phyloP scores from a whole-genome alignment of 73 alveolate species.

The Halteria grandinella region DNA sequence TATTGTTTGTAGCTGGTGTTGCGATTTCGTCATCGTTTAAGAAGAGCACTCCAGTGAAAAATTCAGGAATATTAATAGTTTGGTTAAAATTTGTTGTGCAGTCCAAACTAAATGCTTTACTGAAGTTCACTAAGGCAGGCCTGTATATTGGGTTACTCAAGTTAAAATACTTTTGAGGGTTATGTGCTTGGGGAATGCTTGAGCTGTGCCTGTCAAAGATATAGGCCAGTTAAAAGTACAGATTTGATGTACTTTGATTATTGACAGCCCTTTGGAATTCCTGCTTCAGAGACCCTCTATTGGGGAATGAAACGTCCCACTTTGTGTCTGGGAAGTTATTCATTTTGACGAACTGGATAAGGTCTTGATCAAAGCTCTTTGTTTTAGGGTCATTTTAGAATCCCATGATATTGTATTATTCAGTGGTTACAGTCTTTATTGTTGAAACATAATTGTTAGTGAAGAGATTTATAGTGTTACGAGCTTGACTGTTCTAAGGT shows the following conservation, averaged over 20 bases:
- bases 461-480: slow-evolving; percentile 36
- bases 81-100: slow-evolving; percentile 5
- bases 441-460: slow-evolving; percentile 46
- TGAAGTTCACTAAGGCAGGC: slow-evolving; percentile 11
- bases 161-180: background rate
- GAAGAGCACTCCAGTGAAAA: slow-evolving; percentile 28
- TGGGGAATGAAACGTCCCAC: slow-evolving; percentile 50
- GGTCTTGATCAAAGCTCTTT: slow-evolving; percentile 45
- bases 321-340: slow-evolving; percentile 35
- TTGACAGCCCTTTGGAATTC: slow-evolving; percentile 34
- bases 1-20: background rate
- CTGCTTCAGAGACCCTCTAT: slow-evolving; percentile 6
- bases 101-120: slow-evolving; percentile 37
- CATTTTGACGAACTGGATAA: slow-evolving; percentile 47
- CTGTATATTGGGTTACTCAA: slow-evolving; percentile 6
- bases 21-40: slow-evolving; percentile 27
- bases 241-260: slow-evolving; percentile 9
- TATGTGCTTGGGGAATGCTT: background rate
- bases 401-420: slow-evolving; percentile 30
- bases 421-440: background rate
- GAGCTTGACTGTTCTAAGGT: slow-evolving; percentile 32
- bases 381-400: slow-evolving; percentile 25
- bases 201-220: slow-evolving; percentile 35
- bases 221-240: background rate
- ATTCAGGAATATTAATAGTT: slow-evolving; percentile 24